Conservation (phyloP, 2,329 filamentous ascomycete species). For the Setomelanomma holmii region DNA sequence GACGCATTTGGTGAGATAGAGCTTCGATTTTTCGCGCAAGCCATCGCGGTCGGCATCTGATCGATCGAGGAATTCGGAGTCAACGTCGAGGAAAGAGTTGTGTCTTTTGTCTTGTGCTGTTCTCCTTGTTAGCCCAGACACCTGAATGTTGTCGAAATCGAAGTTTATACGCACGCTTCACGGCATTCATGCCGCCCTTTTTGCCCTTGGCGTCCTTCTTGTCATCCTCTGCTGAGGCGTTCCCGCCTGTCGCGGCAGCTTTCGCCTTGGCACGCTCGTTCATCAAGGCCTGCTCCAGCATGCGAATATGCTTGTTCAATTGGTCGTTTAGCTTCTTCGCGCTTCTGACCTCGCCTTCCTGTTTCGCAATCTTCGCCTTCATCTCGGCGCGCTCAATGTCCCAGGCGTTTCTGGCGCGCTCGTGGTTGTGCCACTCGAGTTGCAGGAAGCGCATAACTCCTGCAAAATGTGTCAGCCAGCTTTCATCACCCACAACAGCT, state of each 20-base stretch:
- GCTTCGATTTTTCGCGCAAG: slow-evolving; percentile 67
- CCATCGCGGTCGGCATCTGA: slow-evolving; percentile 63
- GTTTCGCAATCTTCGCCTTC: slow-evolving; percentile 93
- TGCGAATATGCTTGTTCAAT: slow-evolving; percentile 85
- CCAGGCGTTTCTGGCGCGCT: slow-evolving; percentile 97
- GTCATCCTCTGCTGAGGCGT: slow-evolving; percentile 57
- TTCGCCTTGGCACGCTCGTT: slow-evolving; percentile 78
- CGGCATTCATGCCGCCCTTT: slow-evolving; percentile 32
- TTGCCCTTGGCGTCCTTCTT: slow-evolving; percentile 46
- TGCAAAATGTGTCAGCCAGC: slow-evolving; percentile 48
- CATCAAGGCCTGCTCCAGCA: slow-evolving; percentile 87
- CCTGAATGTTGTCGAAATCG: neutral
- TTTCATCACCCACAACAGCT: slow-evolving; percentile 5
- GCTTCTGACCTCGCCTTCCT: slow-evolving; percentile 88
- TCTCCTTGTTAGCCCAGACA: slow-evolving; percentile 29
- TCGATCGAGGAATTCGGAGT: slow-evolving; percentile 51
- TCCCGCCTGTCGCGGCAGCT: slow-evolving; percentile 57
- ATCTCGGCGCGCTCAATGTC: slow-evolving; percentile 99
- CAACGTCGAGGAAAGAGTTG: slow-evolving; percentile 60
- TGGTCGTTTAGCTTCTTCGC: slow-evolving; percentile 89
- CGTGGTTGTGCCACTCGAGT: slow-evolving; percentile 98
- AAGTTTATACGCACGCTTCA: slow-evolving; percentile 33
- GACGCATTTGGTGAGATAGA: slow-evolving; percentile 70
- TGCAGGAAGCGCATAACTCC: slow-evolving; percentile 99
- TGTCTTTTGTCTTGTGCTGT: slow-evolving; percentile 56